Conservation (phyloP, 768 basidiomycete genomes). For the Kwoniella sp. region DNA sequence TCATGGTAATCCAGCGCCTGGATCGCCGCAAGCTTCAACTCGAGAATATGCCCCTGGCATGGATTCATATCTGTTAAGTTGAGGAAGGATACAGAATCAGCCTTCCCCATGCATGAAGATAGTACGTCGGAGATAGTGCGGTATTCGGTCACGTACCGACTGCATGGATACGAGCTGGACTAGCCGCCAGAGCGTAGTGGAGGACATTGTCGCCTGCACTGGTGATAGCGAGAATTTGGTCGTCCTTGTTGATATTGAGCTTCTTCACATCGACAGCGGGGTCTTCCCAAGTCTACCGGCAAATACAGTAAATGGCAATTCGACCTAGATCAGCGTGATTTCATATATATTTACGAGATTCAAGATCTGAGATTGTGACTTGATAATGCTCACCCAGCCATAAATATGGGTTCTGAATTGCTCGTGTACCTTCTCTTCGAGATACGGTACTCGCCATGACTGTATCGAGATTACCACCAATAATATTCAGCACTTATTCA, state of each 20-base stretch:
- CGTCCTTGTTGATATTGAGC: constrained; percentile 64
- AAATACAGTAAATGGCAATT: too few relatives aligned
- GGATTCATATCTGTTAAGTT: constrained; percentile 34
- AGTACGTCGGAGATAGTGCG: too few relatives aligned
- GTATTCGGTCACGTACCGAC: constrained; percentile 71
- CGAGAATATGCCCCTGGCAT: constrained; percentile 74
- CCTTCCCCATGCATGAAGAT: too few relatives aligned
- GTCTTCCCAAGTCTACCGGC: constrained; percentile 63
- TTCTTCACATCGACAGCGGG: constrained; percentile 72
- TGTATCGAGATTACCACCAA: too few relatives aligned
- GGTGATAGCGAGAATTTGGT: constrained; percentile 73
- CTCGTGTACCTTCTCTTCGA: constrained; percentile 69
- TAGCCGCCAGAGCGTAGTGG: constrained; percentile 72
- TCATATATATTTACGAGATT: too few relatives aligned
- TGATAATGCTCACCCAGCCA: constrained; percentile 45
- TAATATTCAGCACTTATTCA: too few relatives aligned
- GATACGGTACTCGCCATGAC: constrained; percentile 69
- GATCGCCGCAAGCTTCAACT: constrained; percentile 73
- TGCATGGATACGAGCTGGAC: constrained; percentile 66
- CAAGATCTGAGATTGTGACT: too few relatives aligned
- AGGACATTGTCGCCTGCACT: constrained; percentile 78
- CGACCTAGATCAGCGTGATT: background rate
- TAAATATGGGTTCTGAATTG: constrained; percentile 60
- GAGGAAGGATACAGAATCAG: background rate
- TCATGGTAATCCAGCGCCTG: constrained; percentile 64